Conservation (phyloP, 805 yeast species). For the Candida michaelii region DNA sequence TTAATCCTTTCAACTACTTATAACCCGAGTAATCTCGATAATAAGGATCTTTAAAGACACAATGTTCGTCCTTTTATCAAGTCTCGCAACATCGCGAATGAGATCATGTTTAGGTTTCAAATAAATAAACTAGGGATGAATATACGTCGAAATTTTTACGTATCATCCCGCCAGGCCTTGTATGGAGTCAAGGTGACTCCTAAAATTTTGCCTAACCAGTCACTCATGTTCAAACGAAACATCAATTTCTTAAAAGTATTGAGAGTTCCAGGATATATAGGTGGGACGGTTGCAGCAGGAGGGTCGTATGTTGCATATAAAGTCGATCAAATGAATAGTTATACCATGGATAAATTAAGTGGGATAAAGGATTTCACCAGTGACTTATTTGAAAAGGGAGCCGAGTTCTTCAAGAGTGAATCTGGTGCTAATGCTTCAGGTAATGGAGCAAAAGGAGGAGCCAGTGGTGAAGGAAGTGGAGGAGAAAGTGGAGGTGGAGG, state of each 20-base stretch:
- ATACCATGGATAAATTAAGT: slow-evolving; percentile 64
- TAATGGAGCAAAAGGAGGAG: no score
- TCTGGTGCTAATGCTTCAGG: background rate
- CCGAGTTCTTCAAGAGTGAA: slow-evolving; percentile 38
- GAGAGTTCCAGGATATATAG: slow-evolving; percentile 76
- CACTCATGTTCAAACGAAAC: slow-evolving; percentile 20
- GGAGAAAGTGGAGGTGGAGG: slow-evolving; percentile 19
- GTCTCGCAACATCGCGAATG: background rate
- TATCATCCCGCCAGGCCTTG: background rate
- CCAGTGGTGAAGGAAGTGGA: background rate
- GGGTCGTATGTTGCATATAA: slow-evolving; percentile 91
- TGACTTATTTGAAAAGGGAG: slow-evolving; percentile 49
- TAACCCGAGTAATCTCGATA: background rate
- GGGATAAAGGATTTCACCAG: slow-evolving; percentile 63
- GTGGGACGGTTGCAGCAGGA: slow-evolving; percentile 92
- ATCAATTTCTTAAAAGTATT: slow-evolving; percentile 50
- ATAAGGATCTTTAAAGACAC: background rate
- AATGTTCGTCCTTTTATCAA: no score
- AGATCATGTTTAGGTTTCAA: slow-evolving; percentile 4
- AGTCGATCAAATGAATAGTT: slow-evolving; percentile 79
- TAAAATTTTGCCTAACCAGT: background rate
- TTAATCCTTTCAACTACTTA: background rate
- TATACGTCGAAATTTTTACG: slow-evolving; percentile 6
- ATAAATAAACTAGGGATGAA: slow-evolving; percentile 4
- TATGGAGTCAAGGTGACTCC: background rate